Evolutionary conservation across 2,329 filamentous ascomycete genomes (phyloP).

Genomic region (Nannizziopsis arthrosporioides): DNA sequence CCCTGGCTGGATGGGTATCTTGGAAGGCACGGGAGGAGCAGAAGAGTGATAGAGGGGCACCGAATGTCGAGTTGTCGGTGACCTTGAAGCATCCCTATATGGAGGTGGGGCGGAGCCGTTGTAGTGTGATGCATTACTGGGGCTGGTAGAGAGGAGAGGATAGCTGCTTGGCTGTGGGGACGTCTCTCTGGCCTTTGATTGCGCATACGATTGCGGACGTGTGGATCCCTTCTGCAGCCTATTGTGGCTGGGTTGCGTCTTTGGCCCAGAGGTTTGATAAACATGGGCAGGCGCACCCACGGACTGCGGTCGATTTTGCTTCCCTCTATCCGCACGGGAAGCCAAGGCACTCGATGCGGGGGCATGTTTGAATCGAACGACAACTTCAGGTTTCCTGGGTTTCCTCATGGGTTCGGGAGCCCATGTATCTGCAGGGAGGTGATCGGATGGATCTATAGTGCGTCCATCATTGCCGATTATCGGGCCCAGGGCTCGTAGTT

Average conservation of each 20-base stretch:
- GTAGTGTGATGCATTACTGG: conserved; percentile 8
- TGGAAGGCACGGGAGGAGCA: conserved; percentile 34
- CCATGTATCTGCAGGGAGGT: conserved; percentile 54
- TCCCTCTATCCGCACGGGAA: conserved; percentile 15
- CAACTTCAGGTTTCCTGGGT: conserved; percentile 37
- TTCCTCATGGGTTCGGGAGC: conserved; percentile 55
- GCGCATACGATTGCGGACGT: conserved; percentile 14
- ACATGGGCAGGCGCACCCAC: conserved; percentile 24
- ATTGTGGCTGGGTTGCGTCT: conserved; percentile 7
- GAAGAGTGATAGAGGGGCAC: conserved; percentile 23
- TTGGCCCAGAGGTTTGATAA: conserved; percentile 11
- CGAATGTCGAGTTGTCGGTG: conserved; percentile 23
- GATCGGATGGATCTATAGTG: conserved; percentile 55
- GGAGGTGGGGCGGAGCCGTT: conserved; percentile 2
- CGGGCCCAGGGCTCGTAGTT: conserved; percentile 39
- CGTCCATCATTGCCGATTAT: conserved; percentile 54
- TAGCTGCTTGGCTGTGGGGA: conserved; percentile 10
- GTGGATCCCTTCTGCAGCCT: conserved; percentile 14
- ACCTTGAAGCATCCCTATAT: conserved; percentile 12
- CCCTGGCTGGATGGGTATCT: conserved; percentile 30
- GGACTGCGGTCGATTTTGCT: conserved; percentile 19
- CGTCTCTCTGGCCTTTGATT: conserved; percentile 16
- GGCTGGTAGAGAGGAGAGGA: conserved; percentile 2
- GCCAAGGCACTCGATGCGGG: conserved; percentile 20
- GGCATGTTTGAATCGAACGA: conserved; percentile 37